These are phyloP conservation scores for Candolleomyces efflorescens DNA, from an alignment of 768 basidiomycete genomes.

Conservation along the genomic window DNA sequence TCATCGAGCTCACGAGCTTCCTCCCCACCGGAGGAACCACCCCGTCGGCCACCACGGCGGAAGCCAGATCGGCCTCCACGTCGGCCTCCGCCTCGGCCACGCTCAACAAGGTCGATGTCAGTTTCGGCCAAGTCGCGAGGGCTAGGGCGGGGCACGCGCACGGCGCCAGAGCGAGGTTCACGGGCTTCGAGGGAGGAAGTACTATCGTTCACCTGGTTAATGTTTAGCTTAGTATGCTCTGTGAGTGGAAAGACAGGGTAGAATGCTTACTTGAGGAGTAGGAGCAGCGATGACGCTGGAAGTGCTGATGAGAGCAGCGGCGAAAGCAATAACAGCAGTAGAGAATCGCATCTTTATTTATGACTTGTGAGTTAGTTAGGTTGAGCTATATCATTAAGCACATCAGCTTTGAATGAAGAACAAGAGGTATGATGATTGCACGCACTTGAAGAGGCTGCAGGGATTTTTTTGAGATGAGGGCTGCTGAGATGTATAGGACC, in stretches of 20 bases:
- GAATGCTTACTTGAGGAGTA: background rate
- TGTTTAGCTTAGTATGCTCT: too few relatives aligned
- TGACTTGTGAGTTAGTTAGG: background rate
- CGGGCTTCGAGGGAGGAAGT: too few relatives aligned
- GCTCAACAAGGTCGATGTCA: too few relatives aligned
- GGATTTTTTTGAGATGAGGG: too few relatives aligned
- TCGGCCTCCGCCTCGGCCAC: too few relatives aligned
- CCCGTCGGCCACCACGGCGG: background rate
- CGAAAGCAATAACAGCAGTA: background rate
- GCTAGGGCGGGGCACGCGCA: background rate
- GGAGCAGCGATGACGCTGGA: background rate
- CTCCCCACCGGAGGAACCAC: too few relatives aligned
- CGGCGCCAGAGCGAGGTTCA: background rate
- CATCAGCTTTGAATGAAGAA: background rate
- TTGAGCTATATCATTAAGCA: background rate
- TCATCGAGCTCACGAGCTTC: too few relatives aligned
- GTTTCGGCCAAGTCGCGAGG: background rate
- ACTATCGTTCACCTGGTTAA: too few relatives aligned
- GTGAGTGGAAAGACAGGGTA: background rate
- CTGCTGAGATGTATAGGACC: background rate
- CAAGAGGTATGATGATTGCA: background rate
- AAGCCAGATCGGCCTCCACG: background rate
- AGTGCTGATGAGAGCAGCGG: background rate
- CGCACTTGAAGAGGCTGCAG: background rate
- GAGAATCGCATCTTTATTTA: slow-evolving; percentile 1